Base-by-base conservation (phyloP, 2,329 filamentous ascomycete genomes). In the Pyricularia pennisetigena region DNA sequence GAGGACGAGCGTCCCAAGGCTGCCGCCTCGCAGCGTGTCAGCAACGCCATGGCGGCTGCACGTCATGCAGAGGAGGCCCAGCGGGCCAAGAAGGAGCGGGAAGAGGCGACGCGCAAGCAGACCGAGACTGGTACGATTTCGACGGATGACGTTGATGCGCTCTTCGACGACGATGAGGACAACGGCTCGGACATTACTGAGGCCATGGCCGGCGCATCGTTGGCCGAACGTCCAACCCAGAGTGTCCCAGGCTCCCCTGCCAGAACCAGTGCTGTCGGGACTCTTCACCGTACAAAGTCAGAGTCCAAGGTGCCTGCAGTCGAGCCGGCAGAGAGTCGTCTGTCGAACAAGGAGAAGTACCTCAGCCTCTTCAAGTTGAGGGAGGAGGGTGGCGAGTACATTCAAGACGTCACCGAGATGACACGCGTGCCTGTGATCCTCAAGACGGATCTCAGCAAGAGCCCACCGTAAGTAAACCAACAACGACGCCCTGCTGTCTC, bases 321-420 rank as follows among this genome's bases (percentile, higher is more conserved):
- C 26, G 91, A 95, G 72, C 86, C 88, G 67, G 87, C 90, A 5
- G 94, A 97, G 81, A 85, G 87, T 69, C 93, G 93, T 76, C 81
- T 95, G 77, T 92, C 86, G 72, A 93, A 95, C 82, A 98, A 97
- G 85, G 93, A 98, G 83, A 97, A 97, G 82, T 99, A 97, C 79
- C 80, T 97, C 71, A 92, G 90, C 77, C 83, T 95, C 72, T 98
- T 98, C 83, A 88, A 89, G 73, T 84, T 99, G 73, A 87, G 95
- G 67, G 94, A 99, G 79, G 92, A 97, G 80, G 90, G 91, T 73
- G 94, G 94, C 72, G 92, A 98, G 74, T 96, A 96, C 82, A 97
- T 99, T 75, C 95, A 99, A 81, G 95, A 99, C 79, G 93, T 99
- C 72, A 94, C 90, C 69, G 95, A 99, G 84, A 97, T 99, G 94